A percentile compares a stretch with the other conserved stretches of the same genome.
Evolutionary conservation across 73 alveolate species (phyloP).

Genomic region (Diophrys sp.): DNA sequence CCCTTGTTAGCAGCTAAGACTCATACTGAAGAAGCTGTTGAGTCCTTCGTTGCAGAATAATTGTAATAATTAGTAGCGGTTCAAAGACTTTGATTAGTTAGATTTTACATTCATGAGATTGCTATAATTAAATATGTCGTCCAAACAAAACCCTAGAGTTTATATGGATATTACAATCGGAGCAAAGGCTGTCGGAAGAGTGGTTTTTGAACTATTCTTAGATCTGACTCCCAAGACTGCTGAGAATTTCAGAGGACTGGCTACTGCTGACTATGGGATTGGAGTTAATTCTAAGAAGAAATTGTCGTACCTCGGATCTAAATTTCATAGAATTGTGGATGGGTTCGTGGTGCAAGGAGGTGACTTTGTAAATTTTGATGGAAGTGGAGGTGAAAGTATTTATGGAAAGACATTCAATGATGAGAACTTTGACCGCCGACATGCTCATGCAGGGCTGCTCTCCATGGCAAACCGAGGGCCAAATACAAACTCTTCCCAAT

Average conservation of each 20-base stretch:
- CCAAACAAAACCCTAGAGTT: constrained; percentile 68
- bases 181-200: constrained; percentile 84
- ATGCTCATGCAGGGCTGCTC: constrained; percentile 93
- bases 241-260: constrained; percentile 89
- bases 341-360: constrained; percentile 88
- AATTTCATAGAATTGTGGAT: constrained; percentile 79
- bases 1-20: no score
- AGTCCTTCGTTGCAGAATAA: no score
- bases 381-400: constrained; percentile 92
- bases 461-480: constrained; percentile 92
- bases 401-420: constrained; percentile 88
- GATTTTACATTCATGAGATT: background rate
- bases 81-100: no score
- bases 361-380: constrained; percentile 80
- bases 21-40: no score
- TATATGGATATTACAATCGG: constrained; percentile 81
- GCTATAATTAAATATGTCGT: constrained; percentile 28
- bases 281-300: constrained; percentile 80
- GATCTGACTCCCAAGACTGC: constrained; percentile 92
- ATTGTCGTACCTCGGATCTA: constrained; percentile 84
- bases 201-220: constrained; percentile 81
- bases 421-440: constrained; percentile 91
- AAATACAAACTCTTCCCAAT: constrained; percentile 89
- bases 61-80: no score
- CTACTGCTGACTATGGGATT: constrained; percentile 82